Conservation (phyloP, 2,329 filamentous ascomycete species). For the Stemphylium vesicarium region DNA sequence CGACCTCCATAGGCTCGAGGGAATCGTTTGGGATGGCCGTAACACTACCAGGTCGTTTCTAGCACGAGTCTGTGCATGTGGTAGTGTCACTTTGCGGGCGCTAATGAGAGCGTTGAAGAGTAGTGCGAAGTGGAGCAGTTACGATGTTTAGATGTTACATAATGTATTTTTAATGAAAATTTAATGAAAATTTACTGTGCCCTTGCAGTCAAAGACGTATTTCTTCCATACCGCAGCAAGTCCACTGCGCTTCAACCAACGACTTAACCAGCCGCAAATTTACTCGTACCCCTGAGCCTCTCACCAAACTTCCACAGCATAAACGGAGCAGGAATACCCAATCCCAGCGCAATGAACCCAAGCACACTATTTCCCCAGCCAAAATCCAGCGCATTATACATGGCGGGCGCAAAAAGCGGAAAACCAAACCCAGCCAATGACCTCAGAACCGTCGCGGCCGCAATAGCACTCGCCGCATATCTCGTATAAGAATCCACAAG, state of each 20-base stretch:
- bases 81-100: no score
- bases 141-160: no score
- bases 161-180: no score
- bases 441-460: constrained; percentile 53
- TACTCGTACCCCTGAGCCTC: constrained; percentile 54
- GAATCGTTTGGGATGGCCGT: constrained; percentile 40
- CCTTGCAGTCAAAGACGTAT: no score
- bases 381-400: constrained; percentile 50
- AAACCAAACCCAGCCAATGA: constrained; percentile 54
- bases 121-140: no score
- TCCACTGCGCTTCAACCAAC: no score
- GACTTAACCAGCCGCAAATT: constrained; percentile 54
- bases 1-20: constrained; percentile 44
- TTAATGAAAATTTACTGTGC: no score
- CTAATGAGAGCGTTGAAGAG: no score
- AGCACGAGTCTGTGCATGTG: no score
- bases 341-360: constrained; percentile 43
- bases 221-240: no score
- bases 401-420: constrained; percentile 52
- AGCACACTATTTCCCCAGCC: constrained; percentile 53
- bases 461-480: constrained; percentile 55
- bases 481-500: constrained; percentile 55
- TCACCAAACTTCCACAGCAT: constrained; percentile 60
- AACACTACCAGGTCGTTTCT: not conserved
- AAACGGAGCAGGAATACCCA: constrained; percentile 57